Evolutionary conservation across 2,329 filamentous ascomycete genomes (phyloP).

Genomic region (Botrytis aclada): DNA sequence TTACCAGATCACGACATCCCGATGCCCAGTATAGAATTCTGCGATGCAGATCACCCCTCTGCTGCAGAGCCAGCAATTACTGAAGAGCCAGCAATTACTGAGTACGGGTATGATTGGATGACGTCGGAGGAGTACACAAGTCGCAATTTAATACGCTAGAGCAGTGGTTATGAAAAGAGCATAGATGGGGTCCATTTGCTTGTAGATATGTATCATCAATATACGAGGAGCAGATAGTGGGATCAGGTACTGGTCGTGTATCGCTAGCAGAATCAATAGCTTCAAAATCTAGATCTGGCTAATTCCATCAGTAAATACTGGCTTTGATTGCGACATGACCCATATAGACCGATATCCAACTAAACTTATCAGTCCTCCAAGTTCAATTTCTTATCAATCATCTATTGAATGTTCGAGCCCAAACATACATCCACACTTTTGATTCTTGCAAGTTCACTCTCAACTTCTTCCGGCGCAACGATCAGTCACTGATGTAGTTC

Average conservation of each 20-base stretch:
- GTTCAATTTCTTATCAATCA: not conserved
- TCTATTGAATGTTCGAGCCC: not conserved
- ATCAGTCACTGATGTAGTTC: no score
- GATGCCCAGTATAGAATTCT: not conserved
- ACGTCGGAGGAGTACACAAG: not conserved
- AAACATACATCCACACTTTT: not conserved
- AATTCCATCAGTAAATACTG: not conserved
- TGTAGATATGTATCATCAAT: no score
- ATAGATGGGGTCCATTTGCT: accelerated
- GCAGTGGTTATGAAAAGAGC: not conserved
- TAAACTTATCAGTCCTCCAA: not conserved
- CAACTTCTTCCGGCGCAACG: no score
- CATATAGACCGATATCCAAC: not conserved
- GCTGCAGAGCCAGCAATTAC: not conserved
- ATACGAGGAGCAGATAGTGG: accelerated
- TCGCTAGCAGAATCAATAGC: not conserved
- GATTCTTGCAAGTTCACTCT: no score
- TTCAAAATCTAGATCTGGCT: not conserved
- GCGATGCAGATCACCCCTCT: not conserved
- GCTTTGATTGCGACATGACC: not conserved
- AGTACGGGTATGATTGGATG: not conserved
- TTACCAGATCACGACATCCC: not conserved
- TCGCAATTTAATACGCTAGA: not conserved
- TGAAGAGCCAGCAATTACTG: not conserved
- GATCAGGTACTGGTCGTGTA: no score